Conservation (phyloP, 257 asterid species). For the Nicotiana attenuata region DNA sequence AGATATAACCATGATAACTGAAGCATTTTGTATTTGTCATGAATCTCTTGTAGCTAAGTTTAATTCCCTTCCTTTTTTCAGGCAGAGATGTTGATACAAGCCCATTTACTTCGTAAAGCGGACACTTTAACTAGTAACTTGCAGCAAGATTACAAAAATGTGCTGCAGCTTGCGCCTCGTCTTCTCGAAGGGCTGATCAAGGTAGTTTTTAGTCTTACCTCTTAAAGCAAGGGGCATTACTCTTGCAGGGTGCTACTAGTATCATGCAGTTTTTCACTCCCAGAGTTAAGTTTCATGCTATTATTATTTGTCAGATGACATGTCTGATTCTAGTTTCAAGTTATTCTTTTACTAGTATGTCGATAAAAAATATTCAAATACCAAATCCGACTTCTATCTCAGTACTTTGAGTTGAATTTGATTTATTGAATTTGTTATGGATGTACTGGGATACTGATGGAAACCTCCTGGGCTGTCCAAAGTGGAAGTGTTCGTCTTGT, state of each 20-base stretch:
- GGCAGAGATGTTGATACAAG: conserved; percentile 79
- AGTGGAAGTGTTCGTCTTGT: neutral
- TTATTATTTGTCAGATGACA: neutral
- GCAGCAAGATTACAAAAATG: conserved; percentile 55
- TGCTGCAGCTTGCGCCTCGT: conserved; percentile 69
- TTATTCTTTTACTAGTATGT: neutral
- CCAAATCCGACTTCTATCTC: neutral
- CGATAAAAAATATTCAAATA: neutral
- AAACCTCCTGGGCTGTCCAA: neutral
- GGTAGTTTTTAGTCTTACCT: conserved; percentile 32
- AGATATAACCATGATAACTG: neutral
- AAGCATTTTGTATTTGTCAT: conserved; percentile 1
- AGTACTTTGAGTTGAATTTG: neutral
- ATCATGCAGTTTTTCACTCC: neutral
- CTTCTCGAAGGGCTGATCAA: conserved; percentile 82
- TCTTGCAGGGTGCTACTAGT: neutral
- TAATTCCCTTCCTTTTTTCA: conserved; percentile 29
- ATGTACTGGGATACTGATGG: neutral
- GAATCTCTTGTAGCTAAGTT: conserved; percentile 3
- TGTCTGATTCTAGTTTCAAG: neutral
- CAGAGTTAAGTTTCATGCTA: neutral
- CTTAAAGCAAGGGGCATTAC: neutral
- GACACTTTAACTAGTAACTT: conserved; percentile 54
- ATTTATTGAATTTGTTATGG: neutral
- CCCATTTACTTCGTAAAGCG: conserved; percentile 69